Percentiles rank a stretch among this genome's conserved stretches.
These are phyloP conservation scores for Yarrowia bubula DNA, from an alignment of 805 yeast species.

Conservation along the genomic window DNA sequence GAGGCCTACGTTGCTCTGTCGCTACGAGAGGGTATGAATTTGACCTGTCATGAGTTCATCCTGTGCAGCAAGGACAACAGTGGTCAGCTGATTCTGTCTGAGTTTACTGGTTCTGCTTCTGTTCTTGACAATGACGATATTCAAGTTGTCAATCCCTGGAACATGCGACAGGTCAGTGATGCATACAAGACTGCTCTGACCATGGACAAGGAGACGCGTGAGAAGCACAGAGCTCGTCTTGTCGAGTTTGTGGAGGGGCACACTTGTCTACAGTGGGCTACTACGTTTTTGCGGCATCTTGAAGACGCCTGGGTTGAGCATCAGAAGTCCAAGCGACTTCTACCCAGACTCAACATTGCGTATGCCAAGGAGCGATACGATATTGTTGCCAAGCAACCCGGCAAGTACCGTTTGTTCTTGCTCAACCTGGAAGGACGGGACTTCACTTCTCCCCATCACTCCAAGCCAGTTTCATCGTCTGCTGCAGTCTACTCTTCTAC, in stretches of 20 bases:
- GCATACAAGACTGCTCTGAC: conserved; percentile 62
- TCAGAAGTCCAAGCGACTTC: conserved; percentile 41
- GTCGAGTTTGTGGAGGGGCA: conserved; percentile 58
- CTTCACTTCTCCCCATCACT: conserved; percentile 7
- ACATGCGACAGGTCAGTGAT: conserved; percentile 61
- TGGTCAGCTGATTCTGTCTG: conserved; percentile 83
- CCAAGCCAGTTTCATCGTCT: conserved; percentile 2
- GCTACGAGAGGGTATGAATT: conserved; percentile 93
- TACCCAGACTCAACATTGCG: conserved; percentile 40
- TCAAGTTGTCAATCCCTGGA: conserved; percentile 89
- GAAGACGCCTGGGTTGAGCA: conserved; percentile 52
- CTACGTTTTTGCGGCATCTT: conserved; percentile 53
- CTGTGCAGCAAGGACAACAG: conserved; percentile 59
- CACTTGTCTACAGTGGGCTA: conserved; percentile 77
- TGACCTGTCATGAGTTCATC: conserved; percentile 92
- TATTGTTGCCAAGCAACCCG: conserved; percentile 36
- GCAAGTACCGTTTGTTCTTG: conserved; percentile 49
- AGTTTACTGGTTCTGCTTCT: conserved; percentile 91
- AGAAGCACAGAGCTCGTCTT: conserved; percentile 59
- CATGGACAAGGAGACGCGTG: conserved; percentile 60
- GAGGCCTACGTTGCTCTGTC: conserved; percentile 85
- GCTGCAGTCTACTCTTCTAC: conserved; percentile 51
- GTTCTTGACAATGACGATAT: conserved; percentile 57
- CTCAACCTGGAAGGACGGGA: conserved; percentile 49
- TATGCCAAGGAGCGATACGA: conserved; percentile 34